Evolutionary conservation across 345 rosid species (phyloP), one percentile per base, ranked within the genome.

Genomic region (Rhizophora apiculata): DNA sequence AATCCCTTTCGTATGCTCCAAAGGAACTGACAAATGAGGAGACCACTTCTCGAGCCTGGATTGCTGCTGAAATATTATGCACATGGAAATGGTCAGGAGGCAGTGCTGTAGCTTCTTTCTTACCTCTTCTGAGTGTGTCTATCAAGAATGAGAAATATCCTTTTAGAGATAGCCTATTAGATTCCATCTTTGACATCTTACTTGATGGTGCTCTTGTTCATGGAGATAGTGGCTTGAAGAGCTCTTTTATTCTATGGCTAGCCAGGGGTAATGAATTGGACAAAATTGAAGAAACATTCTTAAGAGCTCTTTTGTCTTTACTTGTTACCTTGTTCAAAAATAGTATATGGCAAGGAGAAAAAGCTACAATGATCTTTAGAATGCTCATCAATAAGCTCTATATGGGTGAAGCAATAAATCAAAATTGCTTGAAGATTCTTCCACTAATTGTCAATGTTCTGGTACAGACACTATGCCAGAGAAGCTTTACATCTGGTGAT

Each of bases 21-120:
- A 72, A 80, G 70, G 83, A 76, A 68, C 53, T 76, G 68, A 43
- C 62, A 64, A 72, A 73, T 31, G 69, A 60, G 57, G 80, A 63
- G 34, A 72, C 70, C 67, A 64, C 74, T 75, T 62, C 82, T 76
- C 90, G 86, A 76, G 88, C 91, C 72, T 94, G 98, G 98, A 79
- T 94, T 84, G 92, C 86, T 60, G 92, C 90, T 71, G 98, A 91
- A 81, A 78, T 94, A 51, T 82, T 94, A 68, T 92, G 96, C 84
- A 85, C 92, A 30, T 94, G 98, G 97, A 84, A 88, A 80, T 91
- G 98, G 98, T 88, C 88, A 49, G 98, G 96, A 55, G 95, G 98
- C 70, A 80, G 78, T 81, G 90, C 85, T 76, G 49, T 78, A 46
- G 67, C 81, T 77, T 87, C 93, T 68, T 94, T 94, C 78, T 76